Conservation (phyloP, 1,284 basidiomycete species). For the Fomitopsis palustris region DNA sequence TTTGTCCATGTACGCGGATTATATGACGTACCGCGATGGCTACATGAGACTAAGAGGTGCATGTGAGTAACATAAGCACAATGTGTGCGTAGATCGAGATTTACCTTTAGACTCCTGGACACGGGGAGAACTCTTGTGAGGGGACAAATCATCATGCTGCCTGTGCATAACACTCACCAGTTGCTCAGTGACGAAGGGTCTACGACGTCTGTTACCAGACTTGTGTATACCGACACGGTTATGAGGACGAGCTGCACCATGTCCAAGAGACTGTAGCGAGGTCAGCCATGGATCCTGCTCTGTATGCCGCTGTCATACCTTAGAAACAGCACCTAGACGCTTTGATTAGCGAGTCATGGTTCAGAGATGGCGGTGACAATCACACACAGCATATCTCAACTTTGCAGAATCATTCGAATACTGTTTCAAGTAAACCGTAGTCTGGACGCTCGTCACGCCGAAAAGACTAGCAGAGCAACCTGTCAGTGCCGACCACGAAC, state of each 20-base stretch:
- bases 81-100: background rate
- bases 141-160: background rate
- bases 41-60: background rate
- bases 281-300: background rate
- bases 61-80: background rate
- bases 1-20: no score
- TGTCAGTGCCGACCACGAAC: background rate
- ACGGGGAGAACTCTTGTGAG: background rate
- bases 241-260: constrained; percentile 11
- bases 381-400: background rate
- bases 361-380: no score
- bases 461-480: constrained; percentile 3
- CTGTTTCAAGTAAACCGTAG: constrained; percentile 5
- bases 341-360: background rate
- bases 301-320: background rate
- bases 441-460: constrained; percentile 10
- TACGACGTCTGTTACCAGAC: constrained; percentile 12
- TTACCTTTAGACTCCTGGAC: constrained; percentile 8
- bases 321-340: background rate
- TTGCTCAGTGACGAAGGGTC: constrained; percentile 3
- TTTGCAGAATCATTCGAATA: background rate
- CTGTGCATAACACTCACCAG: background rate
- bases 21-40: background rate
- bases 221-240: constrained; percentile 11
- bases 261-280: constrained; percentile 11